Conservation (phyloP, 1,284 basidiomycete species). For the Termitomyces sp. region DNA sequence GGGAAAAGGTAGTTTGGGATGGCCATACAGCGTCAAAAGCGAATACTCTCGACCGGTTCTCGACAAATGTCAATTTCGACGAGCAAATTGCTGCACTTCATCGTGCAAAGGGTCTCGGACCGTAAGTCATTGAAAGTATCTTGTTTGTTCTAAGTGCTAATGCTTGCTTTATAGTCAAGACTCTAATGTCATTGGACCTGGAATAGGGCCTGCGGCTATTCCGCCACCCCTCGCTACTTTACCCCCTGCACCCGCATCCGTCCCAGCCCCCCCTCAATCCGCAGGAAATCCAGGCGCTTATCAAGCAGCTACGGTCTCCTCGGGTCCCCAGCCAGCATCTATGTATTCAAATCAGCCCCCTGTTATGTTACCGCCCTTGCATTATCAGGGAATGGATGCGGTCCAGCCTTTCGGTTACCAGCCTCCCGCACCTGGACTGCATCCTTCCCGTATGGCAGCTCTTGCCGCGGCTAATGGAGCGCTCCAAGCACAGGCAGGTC, state of each 20-base stretch:
- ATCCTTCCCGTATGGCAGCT: constrained; percentile 47
- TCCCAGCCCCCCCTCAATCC: constrained; percentile 58
- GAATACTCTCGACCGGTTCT: constrained; percentile 85
- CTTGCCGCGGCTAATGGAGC: constrained; percentile 44
- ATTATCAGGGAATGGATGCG: constrained; percentile 74
- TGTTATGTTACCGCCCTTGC: constrained; percentile 77
- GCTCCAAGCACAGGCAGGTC: constrained; percentile 52
- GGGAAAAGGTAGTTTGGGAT: constrained; percentile 93
- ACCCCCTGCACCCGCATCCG: constrained; percentile 60
- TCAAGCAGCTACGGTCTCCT: constrained; percentile 71
- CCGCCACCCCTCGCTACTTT: constrained; percentile 58
- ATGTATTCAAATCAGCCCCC: constrained; percentile 52
- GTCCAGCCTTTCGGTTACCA: constrained; percentile 76
- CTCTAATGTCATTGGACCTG: constrained; percentile 71
- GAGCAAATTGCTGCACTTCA: constrained; percentile 94
- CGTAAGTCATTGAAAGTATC: constrained; percentile 41
- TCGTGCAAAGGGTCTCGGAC: constrained; percentile 81
- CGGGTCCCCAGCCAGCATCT: constrained; percentile 77
- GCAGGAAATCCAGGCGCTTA: constrained; percentile 47
- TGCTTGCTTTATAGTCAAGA: constrained; percentile 49
- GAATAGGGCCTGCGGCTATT: constrained; percentile 72
- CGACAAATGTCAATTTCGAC: constrained; percentile 86
- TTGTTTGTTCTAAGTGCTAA: constrained; percentile 10
- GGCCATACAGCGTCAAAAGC: constrained; percentile 90
- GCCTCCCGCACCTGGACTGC: constrained; percentile 50